Evolutionary conservation across 1,139 yeast genomes (phyloP), one percentile per base, ranked within the genome.

Genomic region (Yamadazyma friedrichii): DNA sequence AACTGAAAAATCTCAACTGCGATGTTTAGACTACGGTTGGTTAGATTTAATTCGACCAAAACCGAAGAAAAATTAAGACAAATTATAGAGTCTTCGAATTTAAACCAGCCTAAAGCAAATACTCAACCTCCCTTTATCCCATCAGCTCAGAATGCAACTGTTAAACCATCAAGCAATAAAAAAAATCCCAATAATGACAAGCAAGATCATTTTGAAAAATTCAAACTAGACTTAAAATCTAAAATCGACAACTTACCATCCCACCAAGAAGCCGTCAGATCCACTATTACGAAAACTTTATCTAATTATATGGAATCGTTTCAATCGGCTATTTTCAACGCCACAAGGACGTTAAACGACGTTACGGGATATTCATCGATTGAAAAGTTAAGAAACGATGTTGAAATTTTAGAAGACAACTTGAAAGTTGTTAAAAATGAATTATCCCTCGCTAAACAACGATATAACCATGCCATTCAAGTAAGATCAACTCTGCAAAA

Each of bases 291-390:
- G 22, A 63, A 59, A 39, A 70, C 70, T 53, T 49, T 84, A 31
- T 80, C 73, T 29, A 55, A 61, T 15, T 78, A 79, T 52, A 67
- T 85, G 46, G 87, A 82, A 48, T 78, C 84, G 8, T 58, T 86
- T 27, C 89, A 82, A 51, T 80, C 77, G 20, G 75, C 88, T 1
- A 67, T 85, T 2, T 76, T 83, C 46, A 76, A 82, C 0, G 91
- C 93, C 0, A 83, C 94, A 0, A 71, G 80, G 44, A 78, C 91
- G 0, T 66, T 93, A 34, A 94, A 94, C 56, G 96, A 91, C 54
- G 83, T 89, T 9, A 93, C 98, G 0, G 99, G 98, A 0, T 94
- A 94, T 59, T 76, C 93, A 0, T 74, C 84, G 10, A 88, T 94
- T 44, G 96, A 88, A 53, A 67, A 73, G 44, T 65, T 93, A 52